Percentiles rank a stretch among this genome's conserved stretches.
phyloP scores from a whole-genome alignment of 148 eudicot species.

The Chenopodium album region DNA sequence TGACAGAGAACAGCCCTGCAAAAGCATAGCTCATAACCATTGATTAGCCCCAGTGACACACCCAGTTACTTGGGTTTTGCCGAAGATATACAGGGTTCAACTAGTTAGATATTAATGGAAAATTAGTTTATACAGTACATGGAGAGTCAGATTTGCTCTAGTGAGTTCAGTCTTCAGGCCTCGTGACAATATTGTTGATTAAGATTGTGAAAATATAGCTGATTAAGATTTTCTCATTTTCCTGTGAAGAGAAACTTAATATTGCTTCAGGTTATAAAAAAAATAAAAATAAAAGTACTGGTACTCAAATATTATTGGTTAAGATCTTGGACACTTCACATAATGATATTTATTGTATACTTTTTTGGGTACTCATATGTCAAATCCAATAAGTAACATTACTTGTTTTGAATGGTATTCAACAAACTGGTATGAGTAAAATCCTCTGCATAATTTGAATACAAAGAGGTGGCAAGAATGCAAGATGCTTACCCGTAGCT shows the following conservation, averaged over 20 bases:
- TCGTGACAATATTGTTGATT: neutral
- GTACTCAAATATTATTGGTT: no score
- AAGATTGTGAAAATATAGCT: no score
- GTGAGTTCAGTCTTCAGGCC: neutral
- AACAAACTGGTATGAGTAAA: neutral
- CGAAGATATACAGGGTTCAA: neutral
- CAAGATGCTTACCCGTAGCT: slow-evolving; percentile 54
- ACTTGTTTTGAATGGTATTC: neutral
- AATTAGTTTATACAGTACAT: neutral
- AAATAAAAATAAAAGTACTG: no score
- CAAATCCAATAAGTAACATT: neutral
- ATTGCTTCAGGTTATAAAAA: neutral
- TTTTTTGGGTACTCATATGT: neutral
- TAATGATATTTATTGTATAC: neutral
- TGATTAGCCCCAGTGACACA: neutral
- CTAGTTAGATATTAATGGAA: neutral
- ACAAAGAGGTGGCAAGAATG: slow-evolving; percentile 10
- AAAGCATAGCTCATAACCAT: neutral
- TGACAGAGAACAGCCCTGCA: neutral
- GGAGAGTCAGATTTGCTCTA: neutral
- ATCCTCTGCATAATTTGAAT: neutral
- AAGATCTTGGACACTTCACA: neutral
- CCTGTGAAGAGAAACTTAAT: no score
- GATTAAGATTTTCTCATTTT: no score
- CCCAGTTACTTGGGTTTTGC: neutral